A percentile compares a stretch with the other conserved stretches of the same genome.
These are phyloP conservation scores for Picocystis salinarum DNA, from an alignment of 139 green algal species.

Conservation along the genomic window DNA sequence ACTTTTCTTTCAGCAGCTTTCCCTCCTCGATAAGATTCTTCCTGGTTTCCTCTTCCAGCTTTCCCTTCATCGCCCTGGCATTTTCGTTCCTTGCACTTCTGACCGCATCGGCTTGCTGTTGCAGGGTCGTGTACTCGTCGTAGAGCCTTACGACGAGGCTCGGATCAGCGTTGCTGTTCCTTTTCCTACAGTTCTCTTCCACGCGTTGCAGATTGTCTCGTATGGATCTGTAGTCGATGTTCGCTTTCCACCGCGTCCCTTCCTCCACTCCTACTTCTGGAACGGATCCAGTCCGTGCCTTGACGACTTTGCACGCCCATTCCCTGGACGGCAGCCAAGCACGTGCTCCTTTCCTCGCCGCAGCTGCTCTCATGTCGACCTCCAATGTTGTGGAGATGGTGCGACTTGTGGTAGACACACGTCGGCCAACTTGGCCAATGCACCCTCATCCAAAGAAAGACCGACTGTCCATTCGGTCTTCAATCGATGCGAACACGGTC, in stretches of 20 bases:
- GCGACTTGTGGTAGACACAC: too few species aligned
- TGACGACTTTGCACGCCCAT: too few species aligned
- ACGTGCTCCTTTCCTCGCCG: too few species aligned
- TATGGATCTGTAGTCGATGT: constrained; percentile 2
- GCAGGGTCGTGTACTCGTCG: constrained; percentile 39
- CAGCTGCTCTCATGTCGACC: too few species aligned
- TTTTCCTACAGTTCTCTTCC: constrained; percentile 35
- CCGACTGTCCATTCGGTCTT: too few species aligned
- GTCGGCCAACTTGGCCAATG: too few species aligned
- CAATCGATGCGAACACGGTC: too few species aligned
- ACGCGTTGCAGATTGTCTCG: constrained; percentile 37
- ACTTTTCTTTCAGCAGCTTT: constrained; percentile 71
- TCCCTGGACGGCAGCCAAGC: too few species aligned
- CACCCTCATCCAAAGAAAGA: too few species aligned
- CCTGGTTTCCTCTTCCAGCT: constrained; percentile 53
- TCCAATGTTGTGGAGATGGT: too few species aligned
- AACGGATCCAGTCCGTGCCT: too few species aligned
- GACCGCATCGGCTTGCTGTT: constrained; percentile 36
- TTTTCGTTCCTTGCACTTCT: constrained; percentile 66
- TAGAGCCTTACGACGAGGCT: constrained; percentile 60
- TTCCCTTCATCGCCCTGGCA: constrained; percentile 78
- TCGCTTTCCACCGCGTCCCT: constrained; percentile 3
- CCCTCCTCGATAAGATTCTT: constrained; percentile 54
- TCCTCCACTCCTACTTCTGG: too few species aligned
- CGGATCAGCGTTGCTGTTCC: constrained; percentile 51